Base-by-base conservation (phyloP, 371 early-diverging fungal species). In the Mortierella sp. region DNA sequence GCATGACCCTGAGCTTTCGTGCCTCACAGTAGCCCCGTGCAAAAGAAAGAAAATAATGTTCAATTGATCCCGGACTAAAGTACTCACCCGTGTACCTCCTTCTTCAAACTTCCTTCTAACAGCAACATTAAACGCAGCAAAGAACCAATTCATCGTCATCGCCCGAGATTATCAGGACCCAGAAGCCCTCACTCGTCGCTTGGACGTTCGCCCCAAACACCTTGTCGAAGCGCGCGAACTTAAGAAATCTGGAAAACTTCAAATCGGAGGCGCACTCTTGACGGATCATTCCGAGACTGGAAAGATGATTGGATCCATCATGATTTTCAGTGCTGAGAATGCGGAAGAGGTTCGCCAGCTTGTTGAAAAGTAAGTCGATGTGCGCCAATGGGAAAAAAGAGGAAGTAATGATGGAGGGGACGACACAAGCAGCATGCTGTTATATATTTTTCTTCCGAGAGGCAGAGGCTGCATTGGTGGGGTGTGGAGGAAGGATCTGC, bases 221-320 rank as follows among this genome's bases (percentile, higher is more conserved):
- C 71, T 94, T 13, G 81, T 70, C 6, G 80, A 80, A 1, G 91
- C 91, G 11, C 13, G 47, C 19, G 75, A 45, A 31, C 68, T 79
- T n/a, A 88, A 88, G 38, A 77, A 82, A 8, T 45, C 83, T 2
- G 91, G 91, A 1, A 31, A 34, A 0, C 45, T 93, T 5, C 65
- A 89, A 3, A 31, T 80, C 9, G 94, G 93, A 57, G 95, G 94
- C 14, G 93, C 93, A 8, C 76, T 91, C 10, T 79, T 94, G 52
- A 72, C 82, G 1, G 77, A 84, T n/a, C 80, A 82, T 57, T 72
- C 81, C 21, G 77, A 84, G 81, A 73, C 79, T 13, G 89, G 89
- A 38, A 89, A 88, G 52, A 94, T 94, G 94, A 74, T 88, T 75
- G 94, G 94, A 13, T 91, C 91, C 50, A 74, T 89, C 57, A 81